Percentiles rank a stretch among this genome's conserved stretches.
Conservation (phyloP, 192 early-diverging fungal genomes). For the Dissophora ornata region DNA sequence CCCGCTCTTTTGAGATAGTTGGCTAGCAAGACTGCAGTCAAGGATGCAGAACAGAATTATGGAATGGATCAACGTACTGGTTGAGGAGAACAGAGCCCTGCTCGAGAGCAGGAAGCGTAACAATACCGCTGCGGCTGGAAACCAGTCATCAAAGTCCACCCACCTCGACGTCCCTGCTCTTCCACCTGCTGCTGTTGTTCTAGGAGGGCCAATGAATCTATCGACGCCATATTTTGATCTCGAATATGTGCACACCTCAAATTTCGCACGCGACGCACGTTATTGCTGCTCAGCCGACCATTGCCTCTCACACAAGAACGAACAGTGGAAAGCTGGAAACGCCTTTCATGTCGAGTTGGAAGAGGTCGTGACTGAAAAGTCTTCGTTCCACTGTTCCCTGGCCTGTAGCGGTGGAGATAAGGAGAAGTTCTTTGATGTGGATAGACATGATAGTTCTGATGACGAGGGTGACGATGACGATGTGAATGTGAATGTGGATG, state of each 20-base stretch:
- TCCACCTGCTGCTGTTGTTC: not conserved
- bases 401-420: conserved; percentile 28
- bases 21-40: conserved; percentile 40
- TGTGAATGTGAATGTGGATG: no score
- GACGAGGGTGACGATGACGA: conserved; percentile 50
- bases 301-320: conserved; percentile 5
- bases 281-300: conserved; percentile 29
- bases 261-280: conserved; percentile 37
- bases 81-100: conserved; percentile 50
- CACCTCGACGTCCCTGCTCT: not conserved
- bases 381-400: not conserved
- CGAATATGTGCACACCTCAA: conserved; percentile 21
- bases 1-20: conserved; percentile 30
- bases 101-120: conserved; percentile 33
- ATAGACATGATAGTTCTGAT: conserved; percentile 40
- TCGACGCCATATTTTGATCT: conserved; percentile 15
- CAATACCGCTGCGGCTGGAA: conserved; percentile 27
- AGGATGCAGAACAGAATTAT: conserved; percentile 51
- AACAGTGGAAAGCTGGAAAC: not conserved
- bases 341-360: conserved; percentile 19
- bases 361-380: conserved; percentile 32
- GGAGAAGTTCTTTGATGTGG: conserved; percentile 40
- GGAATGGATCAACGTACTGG: conserved; percentile 53
- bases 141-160: not conserved
- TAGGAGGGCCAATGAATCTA: not conserved